Base-by-base conservation (phyloP, 2,329 filamentous ascomycete species). In the Simplicillium aogashimaense region DNA sequence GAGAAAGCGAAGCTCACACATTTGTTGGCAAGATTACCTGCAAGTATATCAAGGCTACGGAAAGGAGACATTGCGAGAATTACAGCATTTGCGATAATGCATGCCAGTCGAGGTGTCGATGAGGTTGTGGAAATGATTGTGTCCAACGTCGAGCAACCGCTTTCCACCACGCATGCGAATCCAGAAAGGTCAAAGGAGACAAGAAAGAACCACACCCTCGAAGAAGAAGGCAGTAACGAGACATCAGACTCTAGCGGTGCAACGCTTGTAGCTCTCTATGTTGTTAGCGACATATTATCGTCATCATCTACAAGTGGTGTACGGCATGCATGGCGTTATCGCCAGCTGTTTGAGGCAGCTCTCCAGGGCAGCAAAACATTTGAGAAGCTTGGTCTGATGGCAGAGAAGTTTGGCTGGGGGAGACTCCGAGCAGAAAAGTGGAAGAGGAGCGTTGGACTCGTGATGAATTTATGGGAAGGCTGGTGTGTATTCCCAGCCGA, bases 51-150 rank as follows among this genome's bases (percentile, higher is more conserved):
- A 2, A 83, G 76, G 48, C 69, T 95, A 18, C 76, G 86, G 20
- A 86, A 86, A 53, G 88, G 87, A 3, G 87, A 97, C 53, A 77
- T 97, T 35, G 89, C 87, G 2, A 76, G 88, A 5, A 72, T 95
- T 2, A 90, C 89, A 1, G 76, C 83, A 3, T 95, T 97, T 60
- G 89, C 89, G 11, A 87, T 97, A 41, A 82, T 81, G 3, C 87
- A 97, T 56, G 85, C 88, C 2, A 86, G 83, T 31, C 74, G 79
- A 15, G 92, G 89, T 13, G 84, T 86, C 11, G 85, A 94, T 47
- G 92, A 97, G 63, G 82, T 95, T 29, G 88, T 94, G n/a, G 77
- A 90, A 37, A 77, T 94, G 62, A 80, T 97, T 30, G 75, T 94
- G 1, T 72, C 79, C 1, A 97, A 98, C 52, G 71, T 97, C 29